Base-by-base conservation (phyloP, 2,329 filamentous ascomycete genomes). In the Diaporthe capsici region DNA sequence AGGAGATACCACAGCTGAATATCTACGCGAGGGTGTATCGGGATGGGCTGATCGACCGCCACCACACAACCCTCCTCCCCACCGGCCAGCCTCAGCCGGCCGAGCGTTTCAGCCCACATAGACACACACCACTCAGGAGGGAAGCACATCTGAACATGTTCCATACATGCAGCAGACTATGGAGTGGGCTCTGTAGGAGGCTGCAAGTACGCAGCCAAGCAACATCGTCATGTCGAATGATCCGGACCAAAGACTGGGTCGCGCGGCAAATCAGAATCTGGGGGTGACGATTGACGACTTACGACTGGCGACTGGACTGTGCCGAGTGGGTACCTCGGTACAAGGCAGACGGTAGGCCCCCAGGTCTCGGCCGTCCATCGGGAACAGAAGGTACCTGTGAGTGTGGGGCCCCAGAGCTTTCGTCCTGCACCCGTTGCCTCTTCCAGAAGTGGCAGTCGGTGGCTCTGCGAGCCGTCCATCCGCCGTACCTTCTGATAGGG, bases 351-450 rank as follows among this genome's bases (percentile, higher is more conserved):
- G 34, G 47, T 55, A 53, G 10, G 31, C 13, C 65, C 65, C 65
- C 65, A 70, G 65, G 65, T 70, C 65, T 70, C 65, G 49, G 65
- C 49, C 34, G 65, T 42, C n/a, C 15, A 4, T 70, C 65, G 65
- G 65, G 65, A 70, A 70, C 49, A 70, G n/a, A 20, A 39, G 65
- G 65, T 70, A 70, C 65, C n/a, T 55, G 25, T 28, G 63, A 73
- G 37, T 65, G 65, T 67, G 72, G 72, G 72, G 72, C 60, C 60
- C 72, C 72, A 73, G 34, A 65, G 71, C 44, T 31, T 22, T 25
- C 17, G 10, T n/a, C 8, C 13, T 13, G 37, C 47, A 31, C 60
- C 31, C 31, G 22, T 15, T 47, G 42, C 61, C 39, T 22, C 9
- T 53, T 42, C n/a, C 49, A 55, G 49, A 20, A 39, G 65, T 51